Evolutionary conservation across 768 basidiomycete genomes (phyloP).

Genomic region (Daedaleopsis sinensis): DNA sequence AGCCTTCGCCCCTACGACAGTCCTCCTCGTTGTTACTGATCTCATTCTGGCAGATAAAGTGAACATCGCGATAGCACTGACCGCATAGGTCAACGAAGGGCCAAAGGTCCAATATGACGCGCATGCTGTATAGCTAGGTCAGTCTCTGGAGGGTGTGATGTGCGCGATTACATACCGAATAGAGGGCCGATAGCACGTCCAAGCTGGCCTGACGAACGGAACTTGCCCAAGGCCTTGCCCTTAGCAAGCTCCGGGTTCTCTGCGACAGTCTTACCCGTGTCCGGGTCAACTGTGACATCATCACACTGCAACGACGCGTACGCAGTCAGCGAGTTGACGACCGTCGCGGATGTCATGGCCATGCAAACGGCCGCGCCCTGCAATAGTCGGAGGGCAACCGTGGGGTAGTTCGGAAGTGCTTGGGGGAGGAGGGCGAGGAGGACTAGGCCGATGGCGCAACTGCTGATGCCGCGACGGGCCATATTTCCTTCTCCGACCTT

Average conservation of each 20-base stretch:
- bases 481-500: slow-evolving; percentile 80
- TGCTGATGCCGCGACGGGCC: slow-evolving; percentile 77
- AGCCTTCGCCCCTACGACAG: slow-evolving; percentile 4
- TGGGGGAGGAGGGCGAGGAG: slow-evolving; percentile 74
- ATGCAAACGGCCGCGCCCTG: slow-evolving; percentile 79
- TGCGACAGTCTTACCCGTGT: slow-evolving; percentile 55
- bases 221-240: slow-evolving; percentile 81
- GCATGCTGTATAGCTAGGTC: slow-evolving; percentile 55
- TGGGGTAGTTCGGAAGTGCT: slow-evolving; percentile 44
- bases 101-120: slow-evolving; percentile 90
- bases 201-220: slow-evolving; percentile 92
- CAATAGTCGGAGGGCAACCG: slow-evolving; percentile 53
- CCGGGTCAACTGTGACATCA: slow-evolving; percentile 56
- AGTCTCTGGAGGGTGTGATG: slow-evolving; percentile 3
- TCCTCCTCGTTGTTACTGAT: slow-evolving; percentile 22
- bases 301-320: slow-evolving; percentile 91
- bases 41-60: slow-evolving; percentile 61
- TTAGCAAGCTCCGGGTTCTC: slow-evolving; percentile 75
- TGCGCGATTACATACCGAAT: slow-evolving; percentile 55
- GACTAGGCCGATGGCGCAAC: slow-evolving; percentile 71
- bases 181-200: slow-evolving; percentile 92
- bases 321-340: slow-evolving; percentile 91
- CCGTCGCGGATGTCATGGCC: slow-evolving; percentile 94
- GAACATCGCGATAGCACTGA: slow-evolving; percentile 67
- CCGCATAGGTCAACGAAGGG: slow-evolving; percentile 73